Base-by-base conservation (phyloP, 75 land plant genomes). In the Cunninghamia lanceolata region DNA sequence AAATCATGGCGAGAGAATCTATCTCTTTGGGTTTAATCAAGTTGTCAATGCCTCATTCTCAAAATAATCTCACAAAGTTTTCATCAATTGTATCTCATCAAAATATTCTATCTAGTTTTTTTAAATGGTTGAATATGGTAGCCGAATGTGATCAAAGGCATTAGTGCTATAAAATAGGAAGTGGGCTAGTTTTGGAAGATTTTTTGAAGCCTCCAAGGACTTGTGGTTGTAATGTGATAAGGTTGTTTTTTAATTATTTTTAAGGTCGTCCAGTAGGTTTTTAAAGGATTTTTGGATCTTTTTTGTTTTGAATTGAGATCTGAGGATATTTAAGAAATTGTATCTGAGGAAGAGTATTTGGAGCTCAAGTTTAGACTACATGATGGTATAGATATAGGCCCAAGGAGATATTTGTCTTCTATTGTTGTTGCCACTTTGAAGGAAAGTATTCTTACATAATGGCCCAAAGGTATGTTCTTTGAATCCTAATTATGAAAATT, bases 381-480 rank as follows among this genome's bases (percentile, higher is more conserved):
- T n/a, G 95, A 95, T 93, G 95, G 96, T 32, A 91, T 93, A 5
- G 96, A 95, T 84, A 93, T 95, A 82, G 96, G 96, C 14, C 96
- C 96, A 32, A 89, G 88, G 66, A 94, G 54, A 70, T 95, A 89
- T 73, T 70, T 93, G 74, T 84, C 91, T 74, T 94, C 96, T 19
- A 92, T 95, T 9, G 94, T 92, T 88, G 91, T 95, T 84, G 89
- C 95, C 82, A 90, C 95, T 75, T 82, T 95, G 85, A 95, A 95
- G 84, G 95, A 95, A 89, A 93, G 88, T 36, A 85, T 95, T 50
- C 87, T 95, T 86, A 93, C 95, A 81, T 92, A 95, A 81, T 94
- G 94, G 93, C 94, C 94, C 85, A 92, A 92, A 94, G 95, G 93
- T 92, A 75, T 8, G 89, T 42, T 59, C 36, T 34, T 21, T 10